Base-by-base conservation (phyloP, 805 yeast genomes). In the Clavispora vitiphila region DNA sequence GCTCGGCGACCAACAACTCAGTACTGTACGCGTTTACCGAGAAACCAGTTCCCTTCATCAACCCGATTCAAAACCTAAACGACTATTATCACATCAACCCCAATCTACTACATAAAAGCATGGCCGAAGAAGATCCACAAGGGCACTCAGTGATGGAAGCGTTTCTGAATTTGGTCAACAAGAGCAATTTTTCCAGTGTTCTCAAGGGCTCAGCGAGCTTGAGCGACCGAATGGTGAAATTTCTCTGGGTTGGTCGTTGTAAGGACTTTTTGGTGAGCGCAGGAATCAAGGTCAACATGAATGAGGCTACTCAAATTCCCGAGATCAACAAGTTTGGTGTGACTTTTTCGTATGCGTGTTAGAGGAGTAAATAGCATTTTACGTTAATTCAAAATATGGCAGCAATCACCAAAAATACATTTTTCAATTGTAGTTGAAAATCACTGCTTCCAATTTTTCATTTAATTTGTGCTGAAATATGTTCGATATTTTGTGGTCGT, bases 221-320 rank as follows among this genome's bases (percentile, higher is more conserved):
- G 23, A 80, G 77, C 35, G 83, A 81, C 39, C 74, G 71, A 48
- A 72, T 78, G 45, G 51, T 86, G 11, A 79, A 78, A 45, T 37
- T 89, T 5, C 64, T 86, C 35, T 91, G 97, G 96, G 96, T 86
- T 54, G 96, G 97, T 0, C 77, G 84, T 46, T 78, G 77, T 53
- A 81, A 83, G 53, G 95, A 87, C 34, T 85, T 91, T 58, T 60
- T 91, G 39, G 66, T 90, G 2, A 78, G 86, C 37, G 76, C 91
- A 1, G 97, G 97, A 0, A 70, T 78, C 6, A 78, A 74, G 41
- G 44, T 86, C 3, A 65, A 66, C 35, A 44, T 73, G 20, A 71
- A 67, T 40, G 47, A 51, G 2, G 39, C 38, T 11, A 67, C 72
- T 1, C 57, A 64, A 18, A 62, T 61, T 4, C 83, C 84, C 3